Evolutionary conservation across 2,329 filamentous ascomycete species (phyloP), one percentile per base, ranked within the genome.

Genomic region (Davidsoniella neocaledoniae): DNA sequence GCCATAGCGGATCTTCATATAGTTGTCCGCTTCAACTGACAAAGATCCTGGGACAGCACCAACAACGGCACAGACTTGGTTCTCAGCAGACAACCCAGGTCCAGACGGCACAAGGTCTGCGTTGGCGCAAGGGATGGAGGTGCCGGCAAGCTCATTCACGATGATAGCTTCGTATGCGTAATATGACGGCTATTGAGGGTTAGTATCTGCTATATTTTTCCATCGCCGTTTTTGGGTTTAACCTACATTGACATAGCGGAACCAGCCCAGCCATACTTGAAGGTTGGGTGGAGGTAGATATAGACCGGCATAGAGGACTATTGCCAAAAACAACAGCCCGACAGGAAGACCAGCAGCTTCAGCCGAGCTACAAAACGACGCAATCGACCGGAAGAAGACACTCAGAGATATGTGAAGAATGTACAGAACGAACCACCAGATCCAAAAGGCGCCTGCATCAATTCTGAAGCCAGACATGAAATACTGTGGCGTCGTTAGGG

Each of bases 391-490:
- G 21, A 25, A 44, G 21, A 44, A 9, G 21, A 44, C 17, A 5
- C 21, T 25, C 21, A 44, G n/a, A 14, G 9, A 8, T 5, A 44
- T 10, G 21, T 44, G 42, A 16, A 44, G 29, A 25, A 44, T 25
- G 39, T 59, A 79, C 46, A 80, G 72, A 56, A 82, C 75, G 12
- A 83, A 65, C 61, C 78, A 67, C 61, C 76, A 79, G 56, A 79
- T 80, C 58, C 74, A 81, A 63, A 82, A 83, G 54, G 56, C 55
- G 1, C 57, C 60, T 0, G 56, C 57, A 33, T 60, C 56, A 6
- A 53, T 47, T 44, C 61, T 56, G 42, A 63, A 45, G 2, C 54
- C 56, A 3, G 56, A 56, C 61, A 64, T 64, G 44, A 62, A 63
- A 52, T 63, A 64, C 42, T 44, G 42, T 5, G 42, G 42, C 17